Base-by-base conservation (phyloP, 345 rosid genomes). In the Ailanthus altissimus region DNA sequence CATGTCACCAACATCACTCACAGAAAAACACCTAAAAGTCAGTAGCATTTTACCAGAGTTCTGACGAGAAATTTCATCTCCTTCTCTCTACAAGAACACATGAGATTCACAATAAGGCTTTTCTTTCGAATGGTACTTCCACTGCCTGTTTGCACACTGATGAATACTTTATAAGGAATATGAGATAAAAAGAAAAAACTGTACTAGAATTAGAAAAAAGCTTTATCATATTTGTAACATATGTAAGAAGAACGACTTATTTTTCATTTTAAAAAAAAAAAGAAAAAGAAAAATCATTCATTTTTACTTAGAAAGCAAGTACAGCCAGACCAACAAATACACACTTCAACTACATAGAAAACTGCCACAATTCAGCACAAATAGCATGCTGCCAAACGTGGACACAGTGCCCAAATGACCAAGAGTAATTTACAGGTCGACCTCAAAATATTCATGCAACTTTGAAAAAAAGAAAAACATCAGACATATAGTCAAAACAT, bases 1-100 rank as follows among this genome's bases (percentile, higher is more conserved):
- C n/a, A n/a, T n/a, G n/a, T n/a, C n/a, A n/a, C n/a, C 47, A 47
- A 2, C 4, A 2, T 66, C 18, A 15, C 66, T 28, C 43, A 32
- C 26, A 60, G 20, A 16, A 28, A 46, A 59, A 73, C 51, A 60
- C 45, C 20, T 5, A 14, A 42, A 25, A 49, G 26, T 68, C 56
- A 47, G 38, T 42, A 23, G 42, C 77, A 58, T 74, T 85, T 83
- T 81, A 94, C 97, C 94, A 90, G 82, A 81, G 94, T 94, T 87
- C 98, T 89, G 42, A 94, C 93, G 9, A 92, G 80, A 87, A 91
- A 92, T 81, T 92, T 94, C 80, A 92, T 89, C 88, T 94, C 97
- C 85, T 89, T 91, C 84, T 90, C 97, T 85, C 90, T 89, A 83
- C 97, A 94, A 66, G 92, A 88, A 25, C 89, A 86, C 92, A 94